Evolutionary conservation across 2,329 filamentous ascomycete species (phyloP).

Genomic region (Exophiala xenobiotica): DNA sequence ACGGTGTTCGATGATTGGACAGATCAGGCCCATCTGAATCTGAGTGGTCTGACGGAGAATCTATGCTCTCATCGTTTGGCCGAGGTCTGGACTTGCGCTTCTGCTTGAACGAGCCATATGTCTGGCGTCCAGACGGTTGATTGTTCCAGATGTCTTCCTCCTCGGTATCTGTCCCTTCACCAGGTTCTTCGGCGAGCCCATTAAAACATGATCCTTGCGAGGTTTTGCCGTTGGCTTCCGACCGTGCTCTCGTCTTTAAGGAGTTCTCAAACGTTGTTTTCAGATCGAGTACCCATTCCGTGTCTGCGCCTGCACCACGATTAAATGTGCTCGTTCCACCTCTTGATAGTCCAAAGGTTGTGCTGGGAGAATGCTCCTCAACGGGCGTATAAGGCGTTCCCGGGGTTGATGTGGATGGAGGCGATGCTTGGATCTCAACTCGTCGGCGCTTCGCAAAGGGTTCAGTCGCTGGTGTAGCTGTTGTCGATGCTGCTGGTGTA

Average conservation of each 20-base stretch:
- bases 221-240: too few species aligned
- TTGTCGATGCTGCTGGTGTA: slow-evolving; percentile 6
- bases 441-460: slow-evolving; percentile 24
- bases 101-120: slow-evolving; percentile 26
- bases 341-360: slow-evolving; percentile 6
- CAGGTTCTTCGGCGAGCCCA: slow-evolving; percentile 4
- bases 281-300: slow-evolving; percentile 30
- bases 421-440: slow-evolving; percentile 14
- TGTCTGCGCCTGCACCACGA: slow-evolving; percentile 23
- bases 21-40: slow-evolving; percentile 1
- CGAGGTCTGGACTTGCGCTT: slow-evolving; percentile 11
- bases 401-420: slow-evolving; percentile 10
- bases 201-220: not conserved
- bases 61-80: slow-evolving; percentile 1
- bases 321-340: slow-evolving; percentile 19
- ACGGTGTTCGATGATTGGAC: not conserved
- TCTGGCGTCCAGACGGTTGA: slow-evolving; percentile 23
- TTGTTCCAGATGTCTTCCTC: slow-evolving; percentile 26
- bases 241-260: too few species aligned
- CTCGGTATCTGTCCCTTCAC: slow-evolving; percentile 2
- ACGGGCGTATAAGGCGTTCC: slow-evolving; percentile 12
- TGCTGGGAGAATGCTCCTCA: slow-evolving; percentile 1
- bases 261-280: slow-evolving; percentile 6
- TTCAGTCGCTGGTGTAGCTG: slow-evolving; percentile 22
- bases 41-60: slow-evolving; percentile 6